A percentile compares a stretch with the other conserved stretches of the same genome.
Conservation (phyloP, 2,329 filamentous ascomycete species). For the Leptographium flavum region DNA sequence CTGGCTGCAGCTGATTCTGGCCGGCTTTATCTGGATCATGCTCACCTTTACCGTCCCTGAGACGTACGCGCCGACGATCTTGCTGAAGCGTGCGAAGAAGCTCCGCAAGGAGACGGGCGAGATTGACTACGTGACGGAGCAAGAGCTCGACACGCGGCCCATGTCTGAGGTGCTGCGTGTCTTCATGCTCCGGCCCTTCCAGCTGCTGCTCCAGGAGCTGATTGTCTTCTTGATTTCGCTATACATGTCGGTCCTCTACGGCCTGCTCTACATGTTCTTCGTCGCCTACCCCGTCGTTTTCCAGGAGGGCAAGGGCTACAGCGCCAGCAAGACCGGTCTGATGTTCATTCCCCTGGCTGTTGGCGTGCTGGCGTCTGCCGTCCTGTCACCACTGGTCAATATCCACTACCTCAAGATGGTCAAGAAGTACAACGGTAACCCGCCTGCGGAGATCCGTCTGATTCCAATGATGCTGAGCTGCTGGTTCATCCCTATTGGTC, state of each 20-base stretch:
- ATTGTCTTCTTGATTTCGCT: constrained; percentile 74
- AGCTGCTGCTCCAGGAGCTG: constrained; percentile 69
- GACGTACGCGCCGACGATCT: constrained; percentile 71
- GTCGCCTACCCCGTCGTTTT: constrained; percentile 59
- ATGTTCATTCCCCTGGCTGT: constrained; percentile 80
- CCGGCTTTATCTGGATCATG: constrained; percentile 53
- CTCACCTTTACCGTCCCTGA: constrained; percentile 85
- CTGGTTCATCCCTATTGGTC: constrained; percentile 51
- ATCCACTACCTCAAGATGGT: constrained; percentile 59
- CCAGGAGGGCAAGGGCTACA: constrained; percentile 66
- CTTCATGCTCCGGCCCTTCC: constrained; percentile 71
- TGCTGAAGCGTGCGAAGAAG: constrained; percentile 55
- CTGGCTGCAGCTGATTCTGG: constrained; percentile 65
- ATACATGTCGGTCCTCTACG: constrained; percentile 76
- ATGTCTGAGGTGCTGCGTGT: constrained; percentile 54
- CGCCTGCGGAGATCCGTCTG: constrained; percentile 63
- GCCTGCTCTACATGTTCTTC: constrained; percentile 65
- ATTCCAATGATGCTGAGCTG: constrained; percentile 72
- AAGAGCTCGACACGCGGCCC: constrained; percentile 61
- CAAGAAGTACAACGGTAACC: constrained; percentile 50
- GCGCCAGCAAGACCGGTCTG: constrained; percentile 57
- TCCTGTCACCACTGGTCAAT: constrained; percentile 60
- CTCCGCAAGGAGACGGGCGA: constrained; percentile 57
- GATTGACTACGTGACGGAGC: constrained; percentile 57
- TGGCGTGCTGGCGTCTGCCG: constrained; percentile 50